A percentile compares a stretch with the other conserved stretches of the same genome.
phyloP scores from a whole-genome alignment of 805 yeast species.

The Saccharomycopsis sp. region DNA sequence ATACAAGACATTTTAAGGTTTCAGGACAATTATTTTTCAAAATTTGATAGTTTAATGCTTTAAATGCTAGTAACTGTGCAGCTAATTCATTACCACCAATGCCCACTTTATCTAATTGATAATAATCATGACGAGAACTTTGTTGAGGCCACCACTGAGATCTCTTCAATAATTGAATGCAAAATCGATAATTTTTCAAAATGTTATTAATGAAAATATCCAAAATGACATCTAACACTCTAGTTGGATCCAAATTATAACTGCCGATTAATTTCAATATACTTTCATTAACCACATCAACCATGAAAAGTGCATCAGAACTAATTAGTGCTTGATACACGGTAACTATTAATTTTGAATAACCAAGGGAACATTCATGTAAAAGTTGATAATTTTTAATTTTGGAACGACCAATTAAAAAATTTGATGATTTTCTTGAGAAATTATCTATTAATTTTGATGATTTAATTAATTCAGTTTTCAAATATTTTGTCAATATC shows the following conservation, averaged over 20 bases:
- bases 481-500: conserved; percentile 5
- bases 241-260: conserved; percentile 64
- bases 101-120: conserved; percentile 28
- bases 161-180: conserved; percentile 41
- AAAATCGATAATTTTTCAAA: conserved; percentile 38
- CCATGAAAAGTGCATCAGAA: conserved; percentile 35
- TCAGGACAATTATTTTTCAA: conserved; percentile 34
- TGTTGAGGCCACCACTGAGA: conserved; percentile 64
- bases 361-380: conserved; percentile 76
- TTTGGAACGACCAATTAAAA: conserved; percentile 5
- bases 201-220: conserved; percentile 43
- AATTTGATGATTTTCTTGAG: conserved; percentile 1
- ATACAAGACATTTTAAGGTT: conserved; percentile 39
- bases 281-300: conserved; percentile 38
- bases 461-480: conserved; percentile 8
- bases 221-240: conserved; percentile 58
- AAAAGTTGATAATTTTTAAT: conserved; percentile 58
- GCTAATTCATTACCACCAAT: conserved; percentile 52
- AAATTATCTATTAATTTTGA: conserved; percentile 7
- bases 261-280: conserved; percentile 62
- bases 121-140: not conserved
- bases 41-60: conserved; percentile 28
- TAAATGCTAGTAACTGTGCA: conserved; percentile 47
- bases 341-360: conserved; percentile 52
- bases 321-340: conserved; percentile 36